Evolutionary conservation across 2,329 filamentous ascomycete species (phyloP).

Genomic region (Beauveria bassiana): DNA sequence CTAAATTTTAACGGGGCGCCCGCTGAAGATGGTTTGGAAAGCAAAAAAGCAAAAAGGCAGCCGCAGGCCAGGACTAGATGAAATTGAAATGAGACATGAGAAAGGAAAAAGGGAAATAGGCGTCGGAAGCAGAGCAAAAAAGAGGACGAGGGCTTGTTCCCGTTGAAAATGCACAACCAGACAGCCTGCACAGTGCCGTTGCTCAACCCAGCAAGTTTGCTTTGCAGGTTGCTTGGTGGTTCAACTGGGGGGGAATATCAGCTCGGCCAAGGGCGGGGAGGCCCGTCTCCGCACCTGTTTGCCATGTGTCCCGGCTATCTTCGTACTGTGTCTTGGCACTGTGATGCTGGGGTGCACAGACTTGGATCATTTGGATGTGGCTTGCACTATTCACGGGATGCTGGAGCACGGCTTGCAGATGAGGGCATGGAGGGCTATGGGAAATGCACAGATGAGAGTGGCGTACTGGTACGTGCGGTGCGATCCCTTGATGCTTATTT

Average conservation of each 20-base stretch:
- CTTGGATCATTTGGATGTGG: not conserved
- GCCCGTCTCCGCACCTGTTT: conserved; percentile 9
- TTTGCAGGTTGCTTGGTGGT: conserved; percentile 3
- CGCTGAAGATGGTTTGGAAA: conserved; percentile 5
- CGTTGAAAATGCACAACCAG: not conserved
- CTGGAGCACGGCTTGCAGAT: not conserved
- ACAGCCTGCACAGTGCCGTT: conserved; percentile 2
- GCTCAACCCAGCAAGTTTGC: conserved; percentile 1
- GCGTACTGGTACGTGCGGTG: not conserved
- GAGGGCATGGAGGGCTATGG: not conserved
- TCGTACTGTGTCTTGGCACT: not conserved
- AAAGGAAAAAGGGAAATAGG: not conserved
- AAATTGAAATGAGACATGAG: conserved; percentile 2
- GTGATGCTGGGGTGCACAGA: not conserved
- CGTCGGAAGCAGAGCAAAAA: not conserved
- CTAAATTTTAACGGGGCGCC: conserved; percentile 2
- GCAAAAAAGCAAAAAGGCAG: not conserved
- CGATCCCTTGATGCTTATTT: too few relatives aligned
- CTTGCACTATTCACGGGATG: conserved; percentile 1
- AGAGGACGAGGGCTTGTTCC: not conserved
- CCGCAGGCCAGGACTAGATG: not conserved
- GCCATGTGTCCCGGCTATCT: not conserved
- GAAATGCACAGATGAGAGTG: not conserved
- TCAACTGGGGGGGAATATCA: not conserved
- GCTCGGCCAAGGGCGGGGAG: not conserved